These are phyloP conservation scores for Chaetomium olivaceum DNA, from an alignment of 2,329 filamentous ascomycete genomes.

Conservation along the genomic window DNA sequence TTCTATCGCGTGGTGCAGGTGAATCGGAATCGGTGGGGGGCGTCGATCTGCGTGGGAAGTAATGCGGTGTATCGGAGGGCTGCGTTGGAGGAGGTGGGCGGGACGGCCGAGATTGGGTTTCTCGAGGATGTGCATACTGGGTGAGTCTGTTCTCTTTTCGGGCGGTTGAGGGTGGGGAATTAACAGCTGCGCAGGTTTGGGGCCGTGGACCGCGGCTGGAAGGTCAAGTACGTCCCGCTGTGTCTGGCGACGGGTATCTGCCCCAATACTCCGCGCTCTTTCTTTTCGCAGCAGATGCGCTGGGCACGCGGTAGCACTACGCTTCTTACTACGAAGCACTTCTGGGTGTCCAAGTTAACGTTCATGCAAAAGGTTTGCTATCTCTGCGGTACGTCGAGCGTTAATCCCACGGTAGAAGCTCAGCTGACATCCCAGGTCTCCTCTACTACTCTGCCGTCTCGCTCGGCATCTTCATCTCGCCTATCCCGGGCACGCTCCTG, in stretches of 20 bases:
- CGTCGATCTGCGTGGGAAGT: conserved; percentile 45
- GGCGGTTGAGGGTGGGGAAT: not conserved
- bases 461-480: conserved; percentile 44
- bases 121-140: conserved; percentile 49
- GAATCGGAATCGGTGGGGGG: conserved; percentile 44
- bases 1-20: conserved; percentile 47
- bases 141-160: conserved; percentile 28
- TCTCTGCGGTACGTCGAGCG: conserved; percentile 38
- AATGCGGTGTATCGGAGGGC: conserved; percentile 45
- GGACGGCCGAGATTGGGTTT: conserved; percentile 46
- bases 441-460: conserved; percentile 46
- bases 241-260: conserved; percentile 47
- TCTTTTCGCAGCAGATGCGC: conserved; percentile 48
- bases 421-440: conserved; percentile 32
- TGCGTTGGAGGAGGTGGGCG: conserved; percentile 44
- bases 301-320: conserved; percentile 46
- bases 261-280: conserved; percentile 45
- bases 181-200: conserved; percentile 37
- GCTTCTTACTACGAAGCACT: conserved; percentile 44
- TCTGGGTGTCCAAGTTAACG: conserved; percentile 43
- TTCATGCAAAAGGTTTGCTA: conserved; percentile 46
- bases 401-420: not conserved
- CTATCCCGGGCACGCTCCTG: conserved; percentile 44
- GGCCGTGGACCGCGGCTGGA: conserved; percentile 46
- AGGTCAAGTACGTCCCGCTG: conserved; percentile 44